Conservation (phyloP, 441 rosid genomes). For the Gossypium schwendimanii region DNA sequence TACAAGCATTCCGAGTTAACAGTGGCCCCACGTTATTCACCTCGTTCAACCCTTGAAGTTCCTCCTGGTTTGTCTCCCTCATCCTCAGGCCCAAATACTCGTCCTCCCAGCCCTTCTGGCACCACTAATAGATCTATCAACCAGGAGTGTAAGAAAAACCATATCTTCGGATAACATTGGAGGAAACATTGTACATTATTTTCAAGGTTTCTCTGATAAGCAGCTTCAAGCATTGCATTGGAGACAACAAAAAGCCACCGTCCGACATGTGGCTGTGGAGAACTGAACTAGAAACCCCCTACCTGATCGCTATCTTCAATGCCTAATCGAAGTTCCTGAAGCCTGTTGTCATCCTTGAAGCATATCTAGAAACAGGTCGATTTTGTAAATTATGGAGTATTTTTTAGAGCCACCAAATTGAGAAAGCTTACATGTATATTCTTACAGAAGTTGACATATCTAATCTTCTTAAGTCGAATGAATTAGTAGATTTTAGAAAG, state of each 20-base stretch:
- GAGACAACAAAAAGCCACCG: neutral
- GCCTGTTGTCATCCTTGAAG: neutral
- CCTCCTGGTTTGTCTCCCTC: constrained; percentile 30
- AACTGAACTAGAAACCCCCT: constrained; percentile 5
- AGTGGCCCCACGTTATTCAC: constrained; percentile 29
- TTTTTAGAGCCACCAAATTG: constrained; percentile 10
- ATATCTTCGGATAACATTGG: constrained; percentile 7
- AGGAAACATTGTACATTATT: neutral
- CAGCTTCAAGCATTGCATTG: constrained; percentile 29
- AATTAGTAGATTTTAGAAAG: constrained; percentile 2
- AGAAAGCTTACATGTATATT: constrained; percentile 5
- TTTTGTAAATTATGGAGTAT: constrained; percentile 14
- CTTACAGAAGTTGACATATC: neutral
- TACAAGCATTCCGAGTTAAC: constrained; percentile 37
- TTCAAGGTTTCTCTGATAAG: constrained; percentile 4
- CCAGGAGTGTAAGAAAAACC: constrained; percentile 10
- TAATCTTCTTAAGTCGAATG: neutral
- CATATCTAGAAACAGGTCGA: neutral
- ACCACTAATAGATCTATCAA: constrained; percentile 5
- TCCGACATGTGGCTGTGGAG: neutral
- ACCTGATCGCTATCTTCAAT: constrained; percentile 3
- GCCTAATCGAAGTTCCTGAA: neutral
- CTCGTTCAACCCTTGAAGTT: constrained; percentile 44
- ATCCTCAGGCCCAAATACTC: constrained; percentile 9
- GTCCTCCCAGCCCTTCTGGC: constrained; percentile 16